Evolutionary conservation across 2,329 filamentous ascomycete species (phyloP), one percentile per base, ranked within the genome.

Genomic region (Laburnicola sp.): DNA sequence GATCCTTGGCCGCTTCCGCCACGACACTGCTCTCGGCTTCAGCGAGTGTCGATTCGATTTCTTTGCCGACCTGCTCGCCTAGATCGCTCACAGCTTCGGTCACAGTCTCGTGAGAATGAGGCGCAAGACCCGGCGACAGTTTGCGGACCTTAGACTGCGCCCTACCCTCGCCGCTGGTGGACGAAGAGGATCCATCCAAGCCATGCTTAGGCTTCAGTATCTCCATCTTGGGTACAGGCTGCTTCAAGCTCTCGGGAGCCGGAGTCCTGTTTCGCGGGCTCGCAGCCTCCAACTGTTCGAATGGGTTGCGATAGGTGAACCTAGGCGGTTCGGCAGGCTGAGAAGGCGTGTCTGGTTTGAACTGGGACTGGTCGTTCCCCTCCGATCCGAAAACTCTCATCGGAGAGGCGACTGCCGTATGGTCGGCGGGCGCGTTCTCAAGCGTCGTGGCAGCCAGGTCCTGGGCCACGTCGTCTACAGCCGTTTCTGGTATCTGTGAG

Each of bases 301-400:
- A 89, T 1, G 86, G 86, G 62, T 89, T 89, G 62, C 85, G 80
- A 71, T 89, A 88, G 26, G 81, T 88, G 69, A 89, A 89, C 47
- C 86, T 77, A 46, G 79, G 65, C 6, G 72, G 63, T 34, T 69
- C 58, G 27, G 16, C 31, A 16, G 45, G 25, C 3, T 39, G 44
- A 21, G 58, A 44, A 6, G 54, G 46, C 1, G 72, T 51, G 31
- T 72, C 68, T 32, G 65, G 60, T 21, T 68, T 59, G 50, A 64
- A 59, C 37, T 70, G 73, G 36, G 67, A 65, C 40, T 70, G 47
- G 8, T 53, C 58, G 70, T 71, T 56, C 74, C 77, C 68, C 76
- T 79, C 31, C 68, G 69, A 52, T 63, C 71, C 70, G 44, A 74
- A 73, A 28, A 69, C 55, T 26, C 59, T 59, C 59, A 71, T 64